phyloP scores from a whole-genome alignment of 805 yeast genomes.

The Brettanomyces bruxellensis region DNA sequence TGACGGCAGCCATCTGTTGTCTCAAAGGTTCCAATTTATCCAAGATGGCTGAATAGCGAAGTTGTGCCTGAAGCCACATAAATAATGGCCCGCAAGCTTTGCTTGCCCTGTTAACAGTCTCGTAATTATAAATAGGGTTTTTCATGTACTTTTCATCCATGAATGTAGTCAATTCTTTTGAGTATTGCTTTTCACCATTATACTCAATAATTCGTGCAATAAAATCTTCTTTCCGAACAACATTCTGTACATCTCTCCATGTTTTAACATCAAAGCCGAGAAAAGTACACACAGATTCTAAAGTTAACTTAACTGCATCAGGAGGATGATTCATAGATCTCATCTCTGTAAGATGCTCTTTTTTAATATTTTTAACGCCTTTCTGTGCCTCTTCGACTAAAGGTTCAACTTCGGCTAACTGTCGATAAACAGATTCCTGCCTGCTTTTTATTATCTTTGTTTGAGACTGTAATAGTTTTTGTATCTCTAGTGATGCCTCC shows the following conservation, averaged over 20 bases:
- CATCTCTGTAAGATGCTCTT: conserved; percentile 83
- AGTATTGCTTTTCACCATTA: conserved; percentile 51
- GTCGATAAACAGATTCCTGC: conserved; percentile 44
- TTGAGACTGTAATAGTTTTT: conserved; percentile 57
- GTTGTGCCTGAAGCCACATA: conserved; percentile 85
- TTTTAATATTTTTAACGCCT: conserved; percentile 89
- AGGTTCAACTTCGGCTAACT: conserved; percentile 75
- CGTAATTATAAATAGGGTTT: conserved; percentile 56
- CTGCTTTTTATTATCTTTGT: conserved; percentile 52
- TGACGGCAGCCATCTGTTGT: conserved; percentile 53
- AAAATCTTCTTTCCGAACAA: conserved; percentile 82
- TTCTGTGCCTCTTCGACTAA: conserved; percentile 74
- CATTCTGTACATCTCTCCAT: conserved; percentile 80
- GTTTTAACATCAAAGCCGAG: conserved; percentile 55
- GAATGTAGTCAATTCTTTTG: conserved; percentile 38
- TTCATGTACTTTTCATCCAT: conserved; percentile 57
- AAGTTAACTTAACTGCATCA: conserved; percentile 67
- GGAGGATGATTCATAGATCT: conserved; percentile 91
- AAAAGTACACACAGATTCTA: conserved; percentile 83
- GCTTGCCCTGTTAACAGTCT: conserved; percentile 77
- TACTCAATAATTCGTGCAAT: conserved; percentile 73
- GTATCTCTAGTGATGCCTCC: conserved; percentile 74
- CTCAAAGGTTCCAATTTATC: conserved; percentile 68
- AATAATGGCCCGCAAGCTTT: conserved; percentile 91
- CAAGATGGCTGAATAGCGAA: conserved; percentile 63